Conservation (phyloP, 2,329 filamentous ascomycete species). For the Phyllosticta paracitricarpa region DNA sequence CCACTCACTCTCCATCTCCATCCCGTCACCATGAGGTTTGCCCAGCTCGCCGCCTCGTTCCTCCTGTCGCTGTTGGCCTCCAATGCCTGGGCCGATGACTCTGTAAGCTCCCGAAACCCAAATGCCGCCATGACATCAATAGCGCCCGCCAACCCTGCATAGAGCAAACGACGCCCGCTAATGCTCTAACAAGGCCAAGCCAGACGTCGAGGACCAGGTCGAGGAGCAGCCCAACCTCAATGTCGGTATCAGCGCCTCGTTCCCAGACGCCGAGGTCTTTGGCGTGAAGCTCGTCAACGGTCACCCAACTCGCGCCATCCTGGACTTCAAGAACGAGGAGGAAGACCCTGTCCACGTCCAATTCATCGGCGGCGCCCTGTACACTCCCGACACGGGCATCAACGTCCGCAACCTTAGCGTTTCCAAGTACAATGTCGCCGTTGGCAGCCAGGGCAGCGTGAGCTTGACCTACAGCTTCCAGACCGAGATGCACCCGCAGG, state of each 20-base stretch:
- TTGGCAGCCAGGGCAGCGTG: conserved; percentile 67
- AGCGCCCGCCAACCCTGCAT: conserved; percentile 12
- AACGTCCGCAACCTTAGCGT: conserved; percentile 80
- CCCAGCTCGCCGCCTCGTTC: conserved; percentile 62
- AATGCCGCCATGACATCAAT: conserved; percentile 16
- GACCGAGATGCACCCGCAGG: conserved; percentile 87
- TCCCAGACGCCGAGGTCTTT: conserved; percentile 67
- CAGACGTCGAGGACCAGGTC: conserved; percentile 28
- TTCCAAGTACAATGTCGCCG: conserved; percentile 60
- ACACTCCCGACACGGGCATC: conserved; percentile 26
- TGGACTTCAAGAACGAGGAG: conserved; percentile 82
- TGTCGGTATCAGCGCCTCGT: conserved; percentile 47
- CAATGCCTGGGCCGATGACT: conserved; percentile 51
- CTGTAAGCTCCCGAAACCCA: conserved; percentile 39
- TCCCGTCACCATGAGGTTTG: conserved; percentile 53
- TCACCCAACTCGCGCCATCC: conserved; percentile 67
- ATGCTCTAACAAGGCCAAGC: conserved; percentile 17
- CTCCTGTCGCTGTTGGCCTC: conserved; percentile 61
- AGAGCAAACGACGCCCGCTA: conserved; percentile 17
- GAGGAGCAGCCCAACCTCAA: conserved; percentile 53
- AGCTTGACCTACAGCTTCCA: conserved; percentile 74
- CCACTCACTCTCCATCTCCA: neutral
- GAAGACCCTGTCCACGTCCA: conserved; percentile 61
- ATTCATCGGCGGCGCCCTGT: conserved; percentile 65
- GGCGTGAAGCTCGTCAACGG: conserved; percentile 95